Percentiles rank a stretch among this genome's conserved stretches.
Evolutionary conservation across 176 grass and related monocot genomes (phyloP).

Genomic region (Juncus inflexus): DNA sequence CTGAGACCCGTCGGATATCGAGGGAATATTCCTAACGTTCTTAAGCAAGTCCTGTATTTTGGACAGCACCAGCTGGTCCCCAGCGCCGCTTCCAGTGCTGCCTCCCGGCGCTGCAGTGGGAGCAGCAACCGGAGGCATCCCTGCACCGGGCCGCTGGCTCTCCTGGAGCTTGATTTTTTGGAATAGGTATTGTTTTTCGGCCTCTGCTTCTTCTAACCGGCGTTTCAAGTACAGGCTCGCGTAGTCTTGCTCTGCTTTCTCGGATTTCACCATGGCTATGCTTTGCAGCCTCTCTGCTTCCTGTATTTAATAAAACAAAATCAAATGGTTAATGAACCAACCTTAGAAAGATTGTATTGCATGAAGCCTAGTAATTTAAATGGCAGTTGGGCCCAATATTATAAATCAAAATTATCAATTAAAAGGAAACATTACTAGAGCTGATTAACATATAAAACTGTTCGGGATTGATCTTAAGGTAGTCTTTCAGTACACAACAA

Average conservation of each 20-base stretch:
- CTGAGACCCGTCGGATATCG: conserved; percentile 47
- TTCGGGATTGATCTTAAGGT: too few species aligned
- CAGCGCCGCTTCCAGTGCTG: neutral
- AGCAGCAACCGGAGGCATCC: conserved; percentile 1
- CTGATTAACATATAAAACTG: too few species aligned
- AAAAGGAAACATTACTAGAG: too few species aligned
- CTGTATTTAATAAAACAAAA: conserved; percentile 19
- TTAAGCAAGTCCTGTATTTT: conserved; percentile 85
- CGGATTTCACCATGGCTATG: conserved; percentile 55
- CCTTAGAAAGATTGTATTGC: too few species aligned
- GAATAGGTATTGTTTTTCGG: conserved; percentile 73
- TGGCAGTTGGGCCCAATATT: too few species aligned
- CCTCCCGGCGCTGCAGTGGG: neutral
- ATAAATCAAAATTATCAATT: too few species aligned
- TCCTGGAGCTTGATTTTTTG: conserved; percentile 89
- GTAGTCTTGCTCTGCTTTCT: conserved; percentile 73
- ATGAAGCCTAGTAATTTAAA: too few species aligned
- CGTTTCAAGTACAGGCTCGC: conserved; percentile 74
- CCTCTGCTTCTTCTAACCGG: conserved; percentile 78
- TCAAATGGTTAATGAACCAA: too few species aligned
- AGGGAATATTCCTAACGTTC: conserved; percentile 47
- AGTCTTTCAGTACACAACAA: too few species aligned
- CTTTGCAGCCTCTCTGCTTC: conserved; percentile 74
- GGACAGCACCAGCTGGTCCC: conserved; percentile 58
- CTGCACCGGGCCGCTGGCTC: conserved; percentile 33